Evolutionary conservation across 345 rosid genomes (phyloP).

Genomic region (Erucastrum elatum): DNA sequence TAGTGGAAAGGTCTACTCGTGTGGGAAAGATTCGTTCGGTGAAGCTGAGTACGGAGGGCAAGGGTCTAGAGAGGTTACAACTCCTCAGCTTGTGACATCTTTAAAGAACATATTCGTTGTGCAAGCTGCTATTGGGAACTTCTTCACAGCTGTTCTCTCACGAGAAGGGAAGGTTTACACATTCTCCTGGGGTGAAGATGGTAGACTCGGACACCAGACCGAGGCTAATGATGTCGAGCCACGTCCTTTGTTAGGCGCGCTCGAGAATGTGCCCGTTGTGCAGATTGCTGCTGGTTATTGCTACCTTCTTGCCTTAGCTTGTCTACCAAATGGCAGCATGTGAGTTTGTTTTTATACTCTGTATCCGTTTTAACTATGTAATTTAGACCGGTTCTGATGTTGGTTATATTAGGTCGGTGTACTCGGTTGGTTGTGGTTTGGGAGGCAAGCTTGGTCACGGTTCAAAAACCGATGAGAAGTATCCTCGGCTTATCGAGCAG

Average conservation of each 20-base stretch:
- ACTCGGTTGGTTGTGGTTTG: constrained; percentile 97
- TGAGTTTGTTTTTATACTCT: constrained; percentile 47
- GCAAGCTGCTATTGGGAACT: constrained; percentile 94
- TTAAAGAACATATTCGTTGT: constrained; percentile 85
- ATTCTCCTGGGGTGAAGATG: constrained; percentile 85
- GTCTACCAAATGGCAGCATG: constrained; percentile 96
- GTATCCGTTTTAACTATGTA: not conserved
- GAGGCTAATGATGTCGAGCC: constrained; percentile 80
- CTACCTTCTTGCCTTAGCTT: constrained; percentile 95
- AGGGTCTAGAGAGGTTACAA: constrained; percentile 60
- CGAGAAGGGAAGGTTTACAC: constrained; percentile 96
- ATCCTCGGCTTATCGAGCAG: constrained; percentile 86
- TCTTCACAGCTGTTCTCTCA: constrained; percentile 86
- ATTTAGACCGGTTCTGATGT: not conserved
- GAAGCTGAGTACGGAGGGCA: constrained; percentile 77
- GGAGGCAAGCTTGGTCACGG: constrained; percentile 99
- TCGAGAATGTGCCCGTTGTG: constrained; percentile 83
- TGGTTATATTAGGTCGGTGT: constrained; percentile 71
- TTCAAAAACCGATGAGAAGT: constrained; percentile 86
- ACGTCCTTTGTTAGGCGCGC: constrained; percentile 78
- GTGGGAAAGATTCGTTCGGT: constrained; percentile 88
- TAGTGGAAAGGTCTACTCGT: constrained; percentile 75
- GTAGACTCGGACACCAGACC: constrained; percentile 80
- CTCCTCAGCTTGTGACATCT: constrained; percentile 77
- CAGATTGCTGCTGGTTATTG: constrained; percentile 98